Conservation (phyloP, 176 grass and related monocot genomes). For the Aegilops longissima region DNA sequence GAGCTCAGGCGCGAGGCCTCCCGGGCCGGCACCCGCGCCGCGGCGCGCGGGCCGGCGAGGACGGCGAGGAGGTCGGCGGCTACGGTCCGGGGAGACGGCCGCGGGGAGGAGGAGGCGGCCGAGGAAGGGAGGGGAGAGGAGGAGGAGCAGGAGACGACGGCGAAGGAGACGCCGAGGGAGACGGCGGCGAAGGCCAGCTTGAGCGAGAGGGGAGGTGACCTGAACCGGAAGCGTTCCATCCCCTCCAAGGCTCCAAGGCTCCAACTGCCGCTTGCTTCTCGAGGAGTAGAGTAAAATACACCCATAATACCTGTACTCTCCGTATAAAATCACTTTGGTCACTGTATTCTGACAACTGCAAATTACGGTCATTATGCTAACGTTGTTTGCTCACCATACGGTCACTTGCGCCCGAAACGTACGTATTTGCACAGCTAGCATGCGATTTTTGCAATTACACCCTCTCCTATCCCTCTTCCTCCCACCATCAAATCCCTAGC, state of each 20-base stretch:
- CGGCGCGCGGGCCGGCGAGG: constrained; percentile 45
- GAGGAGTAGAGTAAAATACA: no score
- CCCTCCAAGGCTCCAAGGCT: not conserved
- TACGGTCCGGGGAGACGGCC: constrained; percentile 35
- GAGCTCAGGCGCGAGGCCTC: constrained; percentile 49
- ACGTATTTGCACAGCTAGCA: no score
- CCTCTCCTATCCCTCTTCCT: no score
- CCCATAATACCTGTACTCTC: no score
- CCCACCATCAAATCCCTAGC: no score
- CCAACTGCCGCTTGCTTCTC: not conserved
- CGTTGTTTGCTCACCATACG: no score
- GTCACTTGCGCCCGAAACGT: no score
- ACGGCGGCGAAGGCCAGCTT: constrained; percentile 76
- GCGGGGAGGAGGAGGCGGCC: not conserved
- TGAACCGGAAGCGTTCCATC: constrained; percentile 19
- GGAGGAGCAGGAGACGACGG: constrained; percentile 24
- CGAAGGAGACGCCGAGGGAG: constrained; percentile 65
- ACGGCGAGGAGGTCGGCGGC: constrained; percentile 74
- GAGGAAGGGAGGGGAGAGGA: not conserved
- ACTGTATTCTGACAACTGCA: no score
- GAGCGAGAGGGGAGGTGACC: constrained; percentile 31
- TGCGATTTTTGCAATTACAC: no score
- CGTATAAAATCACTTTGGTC: no score
- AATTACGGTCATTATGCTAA: no score
- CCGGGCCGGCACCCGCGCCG: constrained; percentile 38